Evolutionary conservation across 2,329 filamentous ascomycete species (phyloP).

Genomic region (Colletotrichum tabaci): DNA sequence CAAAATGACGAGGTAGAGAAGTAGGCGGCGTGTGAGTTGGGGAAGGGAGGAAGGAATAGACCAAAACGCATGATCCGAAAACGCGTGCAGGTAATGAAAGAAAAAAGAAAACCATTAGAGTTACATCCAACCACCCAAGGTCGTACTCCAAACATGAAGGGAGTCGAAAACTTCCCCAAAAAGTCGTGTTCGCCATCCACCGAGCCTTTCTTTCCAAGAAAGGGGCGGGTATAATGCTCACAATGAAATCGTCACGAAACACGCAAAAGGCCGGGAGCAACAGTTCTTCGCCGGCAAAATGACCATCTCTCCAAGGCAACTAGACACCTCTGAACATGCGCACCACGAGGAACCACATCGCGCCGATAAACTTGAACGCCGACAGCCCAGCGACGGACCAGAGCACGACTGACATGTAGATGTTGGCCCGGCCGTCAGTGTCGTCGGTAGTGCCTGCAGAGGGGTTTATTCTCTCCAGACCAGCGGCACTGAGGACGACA

Average conservation of each 20-base stretch:
- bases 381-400: slow-evolving; percentile 91
- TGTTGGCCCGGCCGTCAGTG: slow-evolving; percentile 73
- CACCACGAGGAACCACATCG: slow-evolving; percentile 92
- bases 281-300: neutral
- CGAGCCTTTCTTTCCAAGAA: slow-evolving; percentile 22
- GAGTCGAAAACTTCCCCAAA: slow-evolving; percentile 21
- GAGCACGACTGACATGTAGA: slow-evolving; percentile 89
- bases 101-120: slow-evolving; percentile 34
- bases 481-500: slow-evolving; percentile 88
- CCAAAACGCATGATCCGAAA: slow-evolving; percentile 20
- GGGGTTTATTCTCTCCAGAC: slow-evolving; percentile 77
- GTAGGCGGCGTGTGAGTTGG: neutral
- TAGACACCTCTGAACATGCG: slow-evolving; percentile 84
- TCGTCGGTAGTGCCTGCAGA: slow-evolving; percentile 58
- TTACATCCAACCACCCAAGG: slow-evolving; percentile 31
- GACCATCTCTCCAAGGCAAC: slow-evolving; percentile 6
- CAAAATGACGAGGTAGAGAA: slow-evolving; percentile 1
- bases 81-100: slow-evolving; percentile 6
- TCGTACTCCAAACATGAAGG: slow-evolving; percentile 41
- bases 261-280: slow-evolving; percentile 17
- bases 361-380: slow-evolving; percentile 88
- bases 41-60: neutral
- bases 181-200: slow-evolving; percentile 40
- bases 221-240: slow-evolving; percentile 41
- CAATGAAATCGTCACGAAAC: slow-evolving; percentile 33